Evolutionary conservation across 352 stramenopile genomes (phyloP).

Genomic region (Phytopythium chamaehyphon): DNA sequence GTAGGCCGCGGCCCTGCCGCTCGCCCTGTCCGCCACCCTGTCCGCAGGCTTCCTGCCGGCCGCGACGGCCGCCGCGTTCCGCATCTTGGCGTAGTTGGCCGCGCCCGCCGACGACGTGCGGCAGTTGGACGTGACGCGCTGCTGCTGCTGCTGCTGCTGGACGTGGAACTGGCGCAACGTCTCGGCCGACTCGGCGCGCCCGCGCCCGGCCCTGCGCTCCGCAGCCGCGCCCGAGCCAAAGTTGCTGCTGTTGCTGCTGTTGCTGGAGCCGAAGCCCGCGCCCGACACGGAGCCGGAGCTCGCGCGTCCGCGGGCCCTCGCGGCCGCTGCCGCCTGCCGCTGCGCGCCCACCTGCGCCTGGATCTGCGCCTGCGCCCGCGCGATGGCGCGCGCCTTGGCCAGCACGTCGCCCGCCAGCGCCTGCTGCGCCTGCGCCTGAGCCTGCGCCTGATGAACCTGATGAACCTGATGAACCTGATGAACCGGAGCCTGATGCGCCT

Average conservation of each 20-base stretch:
- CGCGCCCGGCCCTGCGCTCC: neutral
- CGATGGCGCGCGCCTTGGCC: conserved; percentile 21
- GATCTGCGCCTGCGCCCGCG: conserved; percentile 23
- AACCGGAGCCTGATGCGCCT: too few species aligned
- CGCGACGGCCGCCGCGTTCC: neutral
- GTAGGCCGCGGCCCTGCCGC: too few species aligned
- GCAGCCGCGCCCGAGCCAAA: conserved; percentile 4
- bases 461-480: too few species aligned
- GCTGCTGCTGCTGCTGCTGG: conserved; percentile 11
- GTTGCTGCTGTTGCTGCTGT: conserved; percentile 4
- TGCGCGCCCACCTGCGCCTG: conserved; percentile 29
- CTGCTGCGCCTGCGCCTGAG: neutral
- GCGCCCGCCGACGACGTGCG: conserved; percentile 8
- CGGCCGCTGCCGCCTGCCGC: neutral
- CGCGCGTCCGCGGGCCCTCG: neutral
- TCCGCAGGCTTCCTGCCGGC: too few species aligned
- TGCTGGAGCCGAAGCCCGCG: neutral
- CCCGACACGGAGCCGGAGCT: conserved; percentile 5
- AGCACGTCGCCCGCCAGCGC: conserved; percentile 16
- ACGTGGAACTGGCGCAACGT: conserved; percentile 17
- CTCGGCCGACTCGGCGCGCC: conserved; percentile 7
- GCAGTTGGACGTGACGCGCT: conserved; percentile 7
- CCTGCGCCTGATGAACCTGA: too few species aligned
- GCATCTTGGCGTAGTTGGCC: conserved; percentile 2
- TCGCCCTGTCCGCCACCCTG: too few species aligned